Evolutionary conservation across 495 filamentous ascomycete genomes (phyloP), one percentile per base, ranked within the genome.

Genomic region (Aspergillus egyptiacus): DNA sequence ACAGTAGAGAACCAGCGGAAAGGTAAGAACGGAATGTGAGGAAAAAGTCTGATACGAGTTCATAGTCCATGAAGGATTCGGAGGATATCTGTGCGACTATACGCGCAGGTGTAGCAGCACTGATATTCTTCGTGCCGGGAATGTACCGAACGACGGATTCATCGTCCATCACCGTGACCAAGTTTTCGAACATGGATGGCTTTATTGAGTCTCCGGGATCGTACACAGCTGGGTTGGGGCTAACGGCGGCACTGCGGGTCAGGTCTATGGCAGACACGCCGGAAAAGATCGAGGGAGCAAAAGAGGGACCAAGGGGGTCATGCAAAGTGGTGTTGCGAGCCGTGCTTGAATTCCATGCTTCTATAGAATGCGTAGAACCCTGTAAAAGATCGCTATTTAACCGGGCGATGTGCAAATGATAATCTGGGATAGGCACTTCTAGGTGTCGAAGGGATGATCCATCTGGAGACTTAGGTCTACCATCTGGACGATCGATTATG

Each of bases 11-110:
- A 11, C 73, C 71, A 0, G 86, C 72, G 1, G 87, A 79, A 48
- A 97, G 69, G 58, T 95, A 99, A 6, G 82, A 77, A 19, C 93
- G 88, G 56, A 86, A 97, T 1, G 94, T 97, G 30, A 98, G 81
- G 59, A 99, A 99, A 71, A 99, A 99, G 65, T 97, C 93, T 0
- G 94, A 96, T 1, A 99, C 77, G 5, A 99, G 78, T 61, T 97
- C 91, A 65, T 99, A 99, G 64, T 99, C 93, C 52, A 99, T 79
- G 63, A 97, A 96, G 39, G 81, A 86, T 15, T 91, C 87, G 14
- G 94, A 97, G 3, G 93, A 97, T 50, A 99, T 95, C 65, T 99
- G 89, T n/a, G 91, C 91, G 36, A 99, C 87, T 27, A 99, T 80
- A 10, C 94, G 83, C 7, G 89, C 85, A 2, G 91, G 89, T 0